These are phyloP conservation scores for Macrophomina pseudophaseolina DNA, from an alignment of 2,329 filamentous ascomycete genomes.

Conservation along the genomic window DNA sequence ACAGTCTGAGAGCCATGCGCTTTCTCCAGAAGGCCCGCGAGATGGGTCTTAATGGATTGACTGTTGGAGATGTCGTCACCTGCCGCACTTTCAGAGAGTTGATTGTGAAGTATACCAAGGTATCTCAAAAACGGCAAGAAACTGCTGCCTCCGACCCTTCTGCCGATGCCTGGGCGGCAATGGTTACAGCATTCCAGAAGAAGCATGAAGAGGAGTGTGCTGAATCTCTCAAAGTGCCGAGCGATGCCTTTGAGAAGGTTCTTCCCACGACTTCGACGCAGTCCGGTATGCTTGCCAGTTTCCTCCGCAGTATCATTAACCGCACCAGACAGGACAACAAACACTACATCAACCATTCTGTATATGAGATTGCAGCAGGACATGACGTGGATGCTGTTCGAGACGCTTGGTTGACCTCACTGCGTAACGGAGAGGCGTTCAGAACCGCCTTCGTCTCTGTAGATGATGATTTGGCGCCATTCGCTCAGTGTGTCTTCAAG, in stretches of 20 bases:
- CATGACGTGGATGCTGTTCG: slow-evolving; percentile 5
- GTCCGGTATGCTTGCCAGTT: slow-evolving; percentile 26
- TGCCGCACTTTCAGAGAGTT: slow-evolving; percentile 23
- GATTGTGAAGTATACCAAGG: slow-evolving; percentile 11
- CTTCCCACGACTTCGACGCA: slow-evolving; percentile 25
- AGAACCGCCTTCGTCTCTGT: slow-evolving; percentile 21
- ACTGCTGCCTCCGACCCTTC: neutral
- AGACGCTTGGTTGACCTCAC: slow-evolving; percentile 19
- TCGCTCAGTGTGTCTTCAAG: slow-evolving; percentile 25
- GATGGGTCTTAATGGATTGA: slow-evolving; percentile 30
- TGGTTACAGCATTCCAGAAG: neutral
- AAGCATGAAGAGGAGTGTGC: slow-evolving; percentile 8
- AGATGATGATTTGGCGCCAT: slow-evolving; percentile 25
- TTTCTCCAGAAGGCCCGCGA: slow-evolving; percentile 28
- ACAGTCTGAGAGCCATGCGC: slow-evolving; percentile 34
- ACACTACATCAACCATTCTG: slow-evolving; percentile 26
- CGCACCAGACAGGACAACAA: neutral
- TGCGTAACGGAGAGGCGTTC: slow-evolving; percentile 14
- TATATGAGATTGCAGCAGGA: slow-evolving; percentile 12
- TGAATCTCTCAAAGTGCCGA: neutral
- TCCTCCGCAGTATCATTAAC: slow-evolving; percentile 21
- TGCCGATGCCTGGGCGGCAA: neutral
- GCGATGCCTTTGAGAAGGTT: slow-evolving; percentile 19
- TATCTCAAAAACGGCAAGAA: neutral
- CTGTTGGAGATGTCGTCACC: slow-evolving; percentile 38